Evolutionary conservation across 257 asterid genomes (phyloP), one percentile per base, ranked within the genome.

Genomic region (Nicotiana sylvestris): DNA sequence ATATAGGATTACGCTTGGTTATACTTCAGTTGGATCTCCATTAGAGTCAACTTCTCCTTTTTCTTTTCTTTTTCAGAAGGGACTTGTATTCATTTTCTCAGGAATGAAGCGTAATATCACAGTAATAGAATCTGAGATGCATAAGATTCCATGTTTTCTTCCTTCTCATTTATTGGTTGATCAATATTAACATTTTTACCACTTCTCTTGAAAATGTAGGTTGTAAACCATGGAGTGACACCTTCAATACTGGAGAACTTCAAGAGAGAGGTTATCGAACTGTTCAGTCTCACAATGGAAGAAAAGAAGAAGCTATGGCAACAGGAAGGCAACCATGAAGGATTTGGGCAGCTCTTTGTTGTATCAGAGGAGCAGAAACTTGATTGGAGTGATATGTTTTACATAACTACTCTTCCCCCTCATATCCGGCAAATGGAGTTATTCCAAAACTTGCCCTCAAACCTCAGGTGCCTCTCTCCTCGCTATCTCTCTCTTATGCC

Each of bases 311-410:
- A 66, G 51, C 35, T 91, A 29, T 85, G 92, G 95, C 93, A 91
- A 78, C 77, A 79, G 66, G 86, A 85, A 33, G 89, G 85, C 84
- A 85, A 85, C 78, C 88, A 83, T 2, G 91, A 91, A 77, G 95
- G 95, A 39, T 91, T 88, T 35, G 95, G 95, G 10, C 91, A 91
- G 83, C 81, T 83, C 2, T 87, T 88, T 85, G 93, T 91, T 43
- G 87, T 88, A 9, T 88, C 91, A 0, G 91, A 91, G 82, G 90
- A 87, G 67, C 93, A 91, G 62, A 90, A 88, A 82, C 93, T 91
- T 33, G 95, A 91, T 66, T 91, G 95, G 93, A 76, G 88, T 5
- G 95, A 91, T 85, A 89, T 89, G 88, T 91, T 91, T 82, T 86
- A 81, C 85, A 76, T 89, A 29, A 82, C 87, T 60, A 89, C 92